Evolutionary conservation across 2,329 filamentous ascomycete species (phyloP).

Genomic region (Colletotrichum sojae): DNA sequence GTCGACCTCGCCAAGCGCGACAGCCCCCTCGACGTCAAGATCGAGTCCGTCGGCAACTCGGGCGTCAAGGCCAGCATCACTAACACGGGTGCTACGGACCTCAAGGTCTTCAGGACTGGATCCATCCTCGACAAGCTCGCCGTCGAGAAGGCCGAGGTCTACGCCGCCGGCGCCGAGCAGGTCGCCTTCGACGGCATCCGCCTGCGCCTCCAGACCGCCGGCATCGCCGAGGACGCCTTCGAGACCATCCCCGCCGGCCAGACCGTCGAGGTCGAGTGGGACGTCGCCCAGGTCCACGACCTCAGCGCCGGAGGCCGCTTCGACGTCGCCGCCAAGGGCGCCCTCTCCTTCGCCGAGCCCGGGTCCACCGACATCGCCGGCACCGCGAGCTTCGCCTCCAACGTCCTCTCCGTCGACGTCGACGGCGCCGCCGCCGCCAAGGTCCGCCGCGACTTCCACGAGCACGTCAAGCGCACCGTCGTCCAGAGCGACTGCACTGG

Average conservation of each 20-base stretch:
- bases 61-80: slow-evolving; percentile 67
- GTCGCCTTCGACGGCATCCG: slow-evolving; percentile 68
- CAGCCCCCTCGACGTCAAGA: slow-evolving; percentile 59
- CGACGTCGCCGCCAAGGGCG: slow-evolving; percentile 68
- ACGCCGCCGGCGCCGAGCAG: slow-evolving; percentile 60
- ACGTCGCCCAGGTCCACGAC: slow-evolving; percentile 70
- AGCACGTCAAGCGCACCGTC: slow-evolving; percentile 61
- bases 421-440: slow-evolving; percentile 69
- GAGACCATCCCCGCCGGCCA: slow-evolving; percentile 62
- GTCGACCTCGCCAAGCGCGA: slow-evolving; percentile 53
- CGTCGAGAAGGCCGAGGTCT: slow-evolving; percentile 68
- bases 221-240: slow-evolving; percentile 65
- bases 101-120: slow-evolving; percentile 68
- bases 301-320: slow-evolving; percentile 66
- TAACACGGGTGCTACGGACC: slow-evolving; percentile 63
- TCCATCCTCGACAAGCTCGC: slow-evolving; percentile 67
- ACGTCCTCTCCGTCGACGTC: slow-evolving; percentile 69
- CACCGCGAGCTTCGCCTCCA: slow-evolving; percentile 70
- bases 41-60: slow-evolving; percentile 66
- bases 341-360: slow-evolving; percentile 67
- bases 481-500: slow-evolving; percentile 69
- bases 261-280: slow-evolving; percentile 67
- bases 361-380: slow-evolving; percentile 68
- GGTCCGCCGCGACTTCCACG: slow-evolving; percentile 61
- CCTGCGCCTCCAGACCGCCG: slow-evolving; percentile 60